phyloP scores from a whole-genome alignment of 768 basidiomycete genomes.

The Chalciporus chontae region DNA sequence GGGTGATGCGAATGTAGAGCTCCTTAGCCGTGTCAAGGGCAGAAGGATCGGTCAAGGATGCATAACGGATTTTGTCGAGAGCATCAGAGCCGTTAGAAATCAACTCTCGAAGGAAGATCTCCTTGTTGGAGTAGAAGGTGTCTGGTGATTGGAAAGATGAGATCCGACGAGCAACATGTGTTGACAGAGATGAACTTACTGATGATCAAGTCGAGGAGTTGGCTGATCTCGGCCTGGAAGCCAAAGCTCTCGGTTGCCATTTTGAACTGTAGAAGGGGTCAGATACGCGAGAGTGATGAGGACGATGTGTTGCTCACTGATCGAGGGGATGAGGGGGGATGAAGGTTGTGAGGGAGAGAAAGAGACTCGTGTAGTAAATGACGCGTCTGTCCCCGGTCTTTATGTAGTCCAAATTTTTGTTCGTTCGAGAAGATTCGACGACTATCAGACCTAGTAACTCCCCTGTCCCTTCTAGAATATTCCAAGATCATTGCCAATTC shows the following conservation, averaged over 20 bases:
- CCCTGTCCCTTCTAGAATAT: constrained; percentile 32
- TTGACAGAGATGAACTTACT: constrained; percentile 48
- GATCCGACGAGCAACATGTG: not conserved
- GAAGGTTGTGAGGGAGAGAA: constrained; percentile 13
- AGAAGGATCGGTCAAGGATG: constrained; percentile 89
- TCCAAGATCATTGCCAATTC: constrained; percentile 32
- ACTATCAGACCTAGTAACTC: constrained; percentile 6
- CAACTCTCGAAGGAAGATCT: constrained; percentile 98
- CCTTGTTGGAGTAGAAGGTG: constrained; percentile 99
- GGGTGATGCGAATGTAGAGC: constrained; percentile 88
- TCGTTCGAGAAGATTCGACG: constrained; percentile 47
- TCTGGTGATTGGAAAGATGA: constrained; percentile 41
- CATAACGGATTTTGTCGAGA: constrained; percentile 98
- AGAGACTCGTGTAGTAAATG: constrained; percentile 2
- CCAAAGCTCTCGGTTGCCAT: constrained; percentile 88
- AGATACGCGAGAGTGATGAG: not conserved
- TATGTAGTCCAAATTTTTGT: constrained; percentile 32
- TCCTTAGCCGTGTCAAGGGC: constrained; percentile 90
- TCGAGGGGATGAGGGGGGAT: constrained; percentile 8
- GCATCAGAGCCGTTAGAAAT: constrained; percentile 99
- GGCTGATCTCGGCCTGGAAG: constrained; percentile 99
- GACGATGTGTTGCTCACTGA: constrained; percentile 12
- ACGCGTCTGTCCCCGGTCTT: constrained; percentile 27
- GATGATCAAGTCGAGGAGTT: constrained; percentile 98
- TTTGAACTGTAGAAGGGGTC: constrained; percentile 23